Evolutionary conservation across 208 protist species (phyloP).

Genomic region (Leishmania martiniquensis): DNA sequence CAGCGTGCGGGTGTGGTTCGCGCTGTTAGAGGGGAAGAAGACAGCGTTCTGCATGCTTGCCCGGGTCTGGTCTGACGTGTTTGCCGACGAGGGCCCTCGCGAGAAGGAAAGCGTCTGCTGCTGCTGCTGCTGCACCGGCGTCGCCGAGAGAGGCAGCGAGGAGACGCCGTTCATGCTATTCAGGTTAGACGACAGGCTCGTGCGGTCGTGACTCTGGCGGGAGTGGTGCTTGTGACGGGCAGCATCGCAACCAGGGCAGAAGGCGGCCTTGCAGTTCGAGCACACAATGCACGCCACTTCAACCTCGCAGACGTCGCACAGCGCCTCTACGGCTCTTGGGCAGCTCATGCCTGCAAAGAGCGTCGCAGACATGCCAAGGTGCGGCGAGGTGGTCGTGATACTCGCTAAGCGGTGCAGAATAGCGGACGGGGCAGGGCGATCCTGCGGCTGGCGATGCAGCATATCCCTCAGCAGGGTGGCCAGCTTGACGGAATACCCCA

Average conservation of each 20-base stretch:
- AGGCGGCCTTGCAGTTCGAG: slow-evolving; percentile 43
- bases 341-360: slow-evolving; percentile 60
- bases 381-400: slow-evolving; percentile 38
- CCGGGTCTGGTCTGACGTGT: slow-evolving; percentile 31
- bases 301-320: slow-evolving; percentile 79
- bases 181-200: slow-evolving; percentile 28
- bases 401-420: slow-evolving; percentile 50
- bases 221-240: slow-evolving; percentile 67
- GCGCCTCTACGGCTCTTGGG: slow-evolving; percentile 37
- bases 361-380: slow-evolving; percentile 36
- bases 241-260: slow-evolving; percentile 68
- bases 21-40: slow-evolving; percentile 29
- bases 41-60: slow-evolving; percentile 31
- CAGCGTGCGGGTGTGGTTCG: slow-evolving; percentile 11
- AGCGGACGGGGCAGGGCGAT: slow-evolving; percentile 52
- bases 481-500: slow-evolving; percentile 71
- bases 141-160: slow-evolving; percentile 14
- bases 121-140: slow-evolving; percentile 18
- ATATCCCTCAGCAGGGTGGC: slow-evolving; percentile 67
- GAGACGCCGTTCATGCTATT: slow-evolving; percentile 21
- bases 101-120: slow-evolving; percentile 53
- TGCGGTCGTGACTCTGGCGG: slow-evolving; percentile 67
- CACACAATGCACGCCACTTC: slow-evolving; percentile 48
- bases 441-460: slow-evolving; percentile 69
- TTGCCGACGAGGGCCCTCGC: slow-evolving; percentile 28